Percentiles rank a stretch among this genome's conserved stretches.
phyloP scores from a whole-genome alignment of 176 grass and related monocot species.

The Raddia guianensis region DNA sequence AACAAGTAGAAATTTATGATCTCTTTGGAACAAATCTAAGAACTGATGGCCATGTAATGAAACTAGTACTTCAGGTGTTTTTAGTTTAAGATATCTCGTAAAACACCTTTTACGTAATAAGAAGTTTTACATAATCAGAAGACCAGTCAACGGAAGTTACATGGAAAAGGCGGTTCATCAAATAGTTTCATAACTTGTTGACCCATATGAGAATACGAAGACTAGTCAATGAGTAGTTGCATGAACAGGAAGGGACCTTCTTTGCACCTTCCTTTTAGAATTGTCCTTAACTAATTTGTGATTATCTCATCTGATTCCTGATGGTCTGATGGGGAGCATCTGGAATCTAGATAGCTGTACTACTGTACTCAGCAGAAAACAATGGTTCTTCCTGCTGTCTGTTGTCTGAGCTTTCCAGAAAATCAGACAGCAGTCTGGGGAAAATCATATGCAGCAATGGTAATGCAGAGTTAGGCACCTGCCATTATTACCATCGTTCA shows the following conservation, averaged over 20 bases:
- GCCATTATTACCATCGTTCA: not conserved
- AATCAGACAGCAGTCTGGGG: not conserved
- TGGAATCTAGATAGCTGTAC: not conserved
- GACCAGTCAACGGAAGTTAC: conserved; percentile 21
- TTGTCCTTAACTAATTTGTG: not conserved
- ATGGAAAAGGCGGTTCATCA: not conserved
- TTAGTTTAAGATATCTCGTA: not conserved
- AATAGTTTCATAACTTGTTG: conserved; percentile 10
- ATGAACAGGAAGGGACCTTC: conserved; percentile 32
- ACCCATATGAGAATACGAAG: not conserved
- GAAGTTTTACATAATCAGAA: not conserved
- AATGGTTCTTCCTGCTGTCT: conserved; percentile 6
- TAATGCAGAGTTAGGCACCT: not conserved
- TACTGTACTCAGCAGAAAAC: conserved; percentile 7
- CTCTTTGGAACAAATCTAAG: conserved; percentile 8
- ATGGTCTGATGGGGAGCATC: conserved; percentile 6
- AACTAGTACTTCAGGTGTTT: conserved; percentile 14
- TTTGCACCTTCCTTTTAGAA: conserved; percentile 15
- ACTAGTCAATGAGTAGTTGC: not conserved
- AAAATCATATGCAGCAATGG: conserved; percentile 4
- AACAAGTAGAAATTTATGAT: conserved; percentile 22
- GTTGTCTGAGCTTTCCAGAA: conserved; percentile 24
- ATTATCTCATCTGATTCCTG: conserved; percentile 32
- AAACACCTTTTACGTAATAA: not conserved
- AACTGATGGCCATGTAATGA: not conserved